Conservation (phyloP, 805 yeast genomes). For the Nematodospora valgi region DNA sequence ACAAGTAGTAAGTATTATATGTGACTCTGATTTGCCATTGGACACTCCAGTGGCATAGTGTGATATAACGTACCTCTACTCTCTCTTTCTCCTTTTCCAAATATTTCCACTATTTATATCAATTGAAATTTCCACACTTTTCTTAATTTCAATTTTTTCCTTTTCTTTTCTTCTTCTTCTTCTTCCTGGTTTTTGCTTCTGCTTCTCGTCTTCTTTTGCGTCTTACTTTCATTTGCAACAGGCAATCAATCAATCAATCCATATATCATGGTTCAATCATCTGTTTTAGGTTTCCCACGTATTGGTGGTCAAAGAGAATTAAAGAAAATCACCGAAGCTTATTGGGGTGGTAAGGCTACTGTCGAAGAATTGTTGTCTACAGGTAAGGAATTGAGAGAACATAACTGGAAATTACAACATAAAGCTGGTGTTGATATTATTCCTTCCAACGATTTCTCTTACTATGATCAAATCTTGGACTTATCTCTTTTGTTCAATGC, state of each 20-base stretch:
- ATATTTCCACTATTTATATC: too few species aligned
- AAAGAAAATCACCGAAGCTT: conserved; percentile 97
- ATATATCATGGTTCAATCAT: conserved; percentile 82
- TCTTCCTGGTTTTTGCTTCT: conserved; percentile 1
- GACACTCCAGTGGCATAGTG: too few species aligned
- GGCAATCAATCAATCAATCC: too few species aligned
- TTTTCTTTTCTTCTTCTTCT: conserved; percentile 1
- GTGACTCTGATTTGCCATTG: too few species aligned
- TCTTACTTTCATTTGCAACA: too few species aligned
- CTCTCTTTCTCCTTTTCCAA: too few species aligned
- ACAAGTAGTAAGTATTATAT: too few species aligned
- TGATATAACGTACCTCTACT: too few species aligned
- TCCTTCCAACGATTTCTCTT: conserved; percentile 97
- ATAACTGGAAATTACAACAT: conserved; percentile 97
- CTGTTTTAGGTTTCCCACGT: conserved; percentile 99
- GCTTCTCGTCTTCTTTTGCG: not conserved
- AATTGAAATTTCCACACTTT: too few species aligned
- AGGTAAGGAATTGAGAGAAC: conserved; percentile 92
- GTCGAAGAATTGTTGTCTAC: conserved; percentile 85
- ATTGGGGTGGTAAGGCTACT: conserved; percentile 93
- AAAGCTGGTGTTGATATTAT: conserved; percentile 96
- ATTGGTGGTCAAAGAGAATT: conserved; percentile 99
- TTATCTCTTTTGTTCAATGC: conserved; percentile 90
- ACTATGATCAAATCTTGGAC: conserved; percentile 96
- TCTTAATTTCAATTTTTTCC: too few species aligned